Evolutionary conservation across 2,329 filamentous ascomycete species (phyloP).

Genomic region (Trichoderma sp.): DNA sequence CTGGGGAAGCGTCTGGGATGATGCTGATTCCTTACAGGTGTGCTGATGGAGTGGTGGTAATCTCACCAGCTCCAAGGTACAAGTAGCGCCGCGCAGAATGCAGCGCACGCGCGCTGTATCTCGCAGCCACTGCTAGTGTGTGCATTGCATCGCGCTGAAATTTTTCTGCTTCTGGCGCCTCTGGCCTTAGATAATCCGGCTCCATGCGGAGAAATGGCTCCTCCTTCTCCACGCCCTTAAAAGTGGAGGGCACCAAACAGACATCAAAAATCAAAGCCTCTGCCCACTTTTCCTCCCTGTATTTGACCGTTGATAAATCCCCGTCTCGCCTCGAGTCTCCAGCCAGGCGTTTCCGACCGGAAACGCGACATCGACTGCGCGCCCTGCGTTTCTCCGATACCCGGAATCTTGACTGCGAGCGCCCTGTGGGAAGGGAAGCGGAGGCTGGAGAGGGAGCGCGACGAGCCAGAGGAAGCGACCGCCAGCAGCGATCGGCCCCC

Average conservation of each 20-base stretch:
- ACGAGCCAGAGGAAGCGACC: neutral
- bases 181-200: constrained; percentile 18
- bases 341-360: constrained; percentile 23
- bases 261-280: constrained; percentile 25
- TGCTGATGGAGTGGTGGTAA: neutral
- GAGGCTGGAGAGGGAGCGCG: constrained; percentile 13
- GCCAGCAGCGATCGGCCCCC: constrained; percentile 18
- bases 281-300: constrained; percentile 28
- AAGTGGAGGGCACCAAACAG: constrained; percentile 25
- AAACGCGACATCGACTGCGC: constrained; percentile 19
- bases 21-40: neutral
- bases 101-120: neutral
- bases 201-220: constrained; percentile 26
- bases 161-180: neutral
- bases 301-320: constrained; percentile 29
- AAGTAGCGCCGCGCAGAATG: neutral
- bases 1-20: neutral
- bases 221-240: neutral
- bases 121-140: neutral
- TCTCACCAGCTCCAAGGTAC: neutral
- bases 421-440: constrained; percentile 17
- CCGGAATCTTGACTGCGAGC: constrained; percentile 1
- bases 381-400: constrained; percentile 24
- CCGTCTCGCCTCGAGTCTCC: constrained; percentile 27
- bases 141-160: neutral